Conservation (phyloP, 805 yeast species). For the Kodamaea sagamina region DNA sequence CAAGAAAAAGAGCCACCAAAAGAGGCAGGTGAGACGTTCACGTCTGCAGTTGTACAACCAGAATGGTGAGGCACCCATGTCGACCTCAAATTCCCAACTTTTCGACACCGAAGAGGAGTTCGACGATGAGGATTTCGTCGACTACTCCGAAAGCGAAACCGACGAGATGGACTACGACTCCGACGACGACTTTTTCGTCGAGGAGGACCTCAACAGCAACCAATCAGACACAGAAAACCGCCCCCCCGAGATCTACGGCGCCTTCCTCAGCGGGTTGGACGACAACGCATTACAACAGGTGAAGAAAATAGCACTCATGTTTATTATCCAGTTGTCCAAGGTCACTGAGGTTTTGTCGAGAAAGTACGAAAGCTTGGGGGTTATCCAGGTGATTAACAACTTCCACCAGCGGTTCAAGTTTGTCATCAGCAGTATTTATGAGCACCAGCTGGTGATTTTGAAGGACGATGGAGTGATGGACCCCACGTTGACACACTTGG, state of each 20-base stretch:
- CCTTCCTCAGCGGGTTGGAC: slow-evolving; percentile 52
- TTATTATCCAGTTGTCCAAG: slow-evolving; percentile 43
- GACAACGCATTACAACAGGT: slow-evolving; percentile 41
- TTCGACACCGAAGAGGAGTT: slow-evolving; percentile 4
- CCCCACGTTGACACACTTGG: slow-evolving; percentile 23
- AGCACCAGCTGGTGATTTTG: slow-evolving; percentile 22
- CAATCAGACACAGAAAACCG: slow-evolving; percentile 33
- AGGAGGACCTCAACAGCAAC: slow-evolving; percentile 20
- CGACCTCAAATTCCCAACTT: neutral
- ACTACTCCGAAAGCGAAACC: slow-evolving; percentile 6
- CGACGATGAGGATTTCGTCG: slow-evolving; percentile 10
- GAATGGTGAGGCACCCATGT: neutral
- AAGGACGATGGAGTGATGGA: slow-evolving; percentile 14
- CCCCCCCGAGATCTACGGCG: slow-evolving; percentile 44
- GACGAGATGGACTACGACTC: slow-evolving; percentile 11
- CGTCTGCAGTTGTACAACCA: slow-evolving; percentile 9
- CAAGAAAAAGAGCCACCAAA: slow-evolving; percentile 8
- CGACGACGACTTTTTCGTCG: slow-evolving; percentile 23
- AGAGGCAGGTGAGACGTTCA: slow-evolving; percentile 8
- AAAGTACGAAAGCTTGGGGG: slow-evolving; percentile 55
- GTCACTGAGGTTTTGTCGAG: slow-evolving; percentile 55
- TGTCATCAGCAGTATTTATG: slow-evolving; percentile 25
- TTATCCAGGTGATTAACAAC: slow-evolving; percentile 47
- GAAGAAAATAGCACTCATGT: slow-evolving; percentile 44
- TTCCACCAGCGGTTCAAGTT: slow-evolving; percentile 21